Conservation (phyloP, 306 rosid species). For the Lagenaria siceraria region DNA sequence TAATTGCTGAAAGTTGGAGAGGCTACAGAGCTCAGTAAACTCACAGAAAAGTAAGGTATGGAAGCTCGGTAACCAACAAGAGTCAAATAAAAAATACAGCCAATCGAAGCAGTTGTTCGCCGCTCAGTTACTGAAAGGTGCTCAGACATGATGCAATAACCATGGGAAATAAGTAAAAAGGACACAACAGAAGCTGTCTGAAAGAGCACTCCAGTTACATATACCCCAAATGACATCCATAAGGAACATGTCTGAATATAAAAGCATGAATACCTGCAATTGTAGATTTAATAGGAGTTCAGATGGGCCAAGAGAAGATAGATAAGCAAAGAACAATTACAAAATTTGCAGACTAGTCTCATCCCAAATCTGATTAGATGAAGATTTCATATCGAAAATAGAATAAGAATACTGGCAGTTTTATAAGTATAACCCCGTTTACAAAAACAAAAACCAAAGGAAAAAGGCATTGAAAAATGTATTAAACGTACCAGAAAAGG, state of each 20-base stretch:
- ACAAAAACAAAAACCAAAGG: neutral
- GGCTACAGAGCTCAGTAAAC: conserved; percentile 15
- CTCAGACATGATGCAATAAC: conserved; percentile 94
- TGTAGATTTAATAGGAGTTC: neutral
- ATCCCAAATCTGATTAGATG: neutral
- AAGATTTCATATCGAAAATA: neutral
- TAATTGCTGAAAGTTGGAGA: neutral
- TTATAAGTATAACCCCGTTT: neutral
- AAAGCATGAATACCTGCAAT: conserved; percentile 86
- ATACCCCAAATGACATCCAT: conserved; percentile 98
- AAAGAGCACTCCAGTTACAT: conserved; percentile 88
- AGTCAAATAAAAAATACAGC: conserved; percentile 85
- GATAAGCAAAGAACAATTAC: neutral
- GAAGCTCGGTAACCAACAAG: conserved; percentile 89
- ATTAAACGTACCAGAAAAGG: conserved; percentile 60
- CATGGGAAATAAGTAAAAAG: conserved; percentile 85
- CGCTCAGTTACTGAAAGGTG: conserved; percentile 71
- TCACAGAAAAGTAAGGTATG: conserved; percentile 76
- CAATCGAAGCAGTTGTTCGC: conserved; percentile 83
- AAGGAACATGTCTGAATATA: conserved; percentile 73
- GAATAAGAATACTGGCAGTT: neutral
- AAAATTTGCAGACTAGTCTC: neutral
- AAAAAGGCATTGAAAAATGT: neutral
- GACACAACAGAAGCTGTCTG: conserved; percentile 86
- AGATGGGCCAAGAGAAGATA: neutral